Conservation (phyloP, 2,329 filamentous ascomycete species). For the Monosporascus sp. region DNA sequence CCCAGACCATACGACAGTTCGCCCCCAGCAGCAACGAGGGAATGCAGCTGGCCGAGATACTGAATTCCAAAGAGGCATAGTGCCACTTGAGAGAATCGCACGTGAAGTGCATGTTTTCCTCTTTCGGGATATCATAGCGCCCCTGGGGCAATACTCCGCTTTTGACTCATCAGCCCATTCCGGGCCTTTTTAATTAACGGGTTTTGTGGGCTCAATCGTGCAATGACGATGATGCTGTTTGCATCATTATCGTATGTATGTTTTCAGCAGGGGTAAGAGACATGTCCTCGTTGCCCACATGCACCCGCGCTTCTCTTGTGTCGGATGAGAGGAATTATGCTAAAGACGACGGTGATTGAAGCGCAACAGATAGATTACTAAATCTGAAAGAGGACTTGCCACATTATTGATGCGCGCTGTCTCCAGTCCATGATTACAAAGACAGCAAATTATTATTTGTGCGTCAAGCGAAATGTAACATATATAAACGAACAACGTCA, state of each 20-base stretch:
- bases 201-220: not conserved
- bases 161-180: not conserved
- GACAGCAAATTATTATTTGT: not conserved
- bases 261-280: too few species aligned
- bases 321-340: too few species aligned
- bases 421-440: not conserved
- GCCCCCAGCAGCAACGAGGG: too few species aligned
- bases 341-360: too few species aligned
- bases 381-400: not conserved
- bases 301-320: too few species aligned
- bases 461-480: not conserved
- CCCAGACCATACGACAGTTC: too few species aligned
- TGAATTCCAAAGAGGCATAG: not conserved
- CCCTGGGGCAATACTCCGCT: not conserved
- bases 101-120: too few species aligned
- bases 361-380: too few species aligned
- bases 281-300: too few species aligned
- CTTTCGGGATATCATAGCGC: not conserved
- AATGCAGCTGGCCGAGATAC: too few species aligned
- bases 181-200: not conserved
- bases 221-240: not conserved
- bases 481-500: not conserved
- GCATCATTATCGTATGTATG: not conserved
- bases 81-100: not conserved
- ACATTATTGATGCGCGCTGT: not conserved